Evolutionary conservation across 164 flowering plant species (phyloP), one percentile per base, ranked within the genome.

Genomic region (Vitis rotundifolia): DNA sequence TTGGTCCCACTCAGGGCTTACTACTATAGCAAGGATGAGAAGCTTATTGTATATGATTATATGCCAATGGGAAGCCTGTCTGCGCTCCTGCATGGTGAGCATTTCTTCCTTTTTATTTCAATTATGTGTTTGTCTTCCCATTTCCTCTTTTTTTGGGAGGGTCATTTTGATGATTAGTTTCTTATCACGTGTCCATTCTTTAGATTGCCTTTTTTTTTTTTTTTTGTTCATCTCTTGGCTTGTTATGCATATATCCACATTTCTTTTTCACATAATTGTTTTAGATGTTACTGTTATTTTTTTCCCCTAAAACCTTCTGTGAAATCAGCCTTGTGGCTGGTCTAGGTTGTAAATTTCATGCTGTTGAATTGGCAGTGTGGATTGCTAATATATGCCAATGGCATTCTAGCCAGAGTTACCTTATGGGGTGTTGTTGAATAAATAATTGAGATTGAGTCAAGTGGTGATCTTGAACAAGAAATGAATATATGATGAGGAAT

Each of bases 41-140:
- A 87, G 82, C 93, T 96, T 62, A 89, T 96, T 61, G 97, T 96
- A 22, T 86, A 82, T 83, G 98, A 96, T 82, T 96, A 86, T 85
- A 74, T 93, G 90, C 83, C 95, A 16, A 86, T 83, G 86, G 99
- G 99, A 74, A 95, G 99, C 87, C 83, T 95, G 63, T 95, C 97
- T 79, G 98, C 99, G 9, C 91, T 93, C 70, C 75, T 95, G 70
- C 99, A 95, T 78, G 99, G 99, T 95, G 31, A 86, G 87, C 8
- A 26, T 14, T 59, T 68, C 29, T 19, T 52, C 16, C 49, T 28
- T 9, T 60, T 29, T 37, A n/a, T 56, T 63, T 52, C 49, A 3
- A 37, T 67, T 37, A 49, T 59, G 18, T 26, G 11, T 60, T 72
- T 49, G 18, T 11, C 11, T 51, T 59, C 10, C 61, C 16, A 3